Evolutionary conservation across 805 yeast genomes (phyloP), one percentile per base, ranked within the genome.

Genomic region (Pichia rugopelliculosa): DNA sequence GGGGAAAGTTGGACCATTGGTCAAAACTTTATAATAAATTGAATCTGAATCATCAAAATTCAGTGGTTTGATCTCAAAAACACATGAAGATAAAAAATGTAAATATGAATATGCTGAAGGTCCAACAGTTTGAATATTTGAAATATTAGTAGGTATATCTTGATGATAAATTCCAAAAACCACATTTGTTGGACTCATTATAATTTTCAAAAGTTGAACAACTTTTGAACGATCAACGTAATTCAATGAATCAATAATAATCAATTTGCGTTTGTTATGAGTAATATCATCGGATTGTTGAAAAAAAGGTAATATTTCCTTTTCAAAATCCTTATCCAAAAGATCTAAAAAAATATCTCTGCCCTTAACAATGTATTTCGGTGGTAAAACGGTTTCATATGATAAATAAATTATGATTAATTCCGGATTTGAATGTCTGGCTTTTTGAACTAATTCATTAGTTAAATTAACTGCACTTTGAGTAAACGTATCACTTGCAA

Each of bases 71-170:
- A 87, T 62, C 33, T 82, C 83, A 39, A 90, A 71, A 1, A 87
- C 76, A 1, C 87, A 72, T 2, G 91, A 83, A 2, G 97, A 89
- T 60, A 89, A 77, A 59, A 79, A 88, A 34, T 75, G 68, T 25
- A 88, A 66, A 22, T 56, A 51, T 4, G 58, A 52, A 10, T 64
- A 49, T 6, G 51, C 22, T 17, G 50, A 47, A 1, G 67, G 66
- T 34, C 41, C 39, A 27, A 54, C 55, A 2, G 55, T 53, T 2
- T 41, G 37, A 2, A 41, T 21, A 2, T 20, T 5, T 4, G 30
- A 36, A 23, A 42, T 51, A 2, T 42, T 11, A 5, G 36, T 4
- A 0, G 77, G 69, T 18, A 69, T 41, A 30, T 75, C 68, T 12
- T 66, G 59, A 54, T 80, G 85, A 47, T 59, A 73, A 0, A 74